Conservation (phyloP, 83 land plant genomes). For the Picea abies region DNA sequence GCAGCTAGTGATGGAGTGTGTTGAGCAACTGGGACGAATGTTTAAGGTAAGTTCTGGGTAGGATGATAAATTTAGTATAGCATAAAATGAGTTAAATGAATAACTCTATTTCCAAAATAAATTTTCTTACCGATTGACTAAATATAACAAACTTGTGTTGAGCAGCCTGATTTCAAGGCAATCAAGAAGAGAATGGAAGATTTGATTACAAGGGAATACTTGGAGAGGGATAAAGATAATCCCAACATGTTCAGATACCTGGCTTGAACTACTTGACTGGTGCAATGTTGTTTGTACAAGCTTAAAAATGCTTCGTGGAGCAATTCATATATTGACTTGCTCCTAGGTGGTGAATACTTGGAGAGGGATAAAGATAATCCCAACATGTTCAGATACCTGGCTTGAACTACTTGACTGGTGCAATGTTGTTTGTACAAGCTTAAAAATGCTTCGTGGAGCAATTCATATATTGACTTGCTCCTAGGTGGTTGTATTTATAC, state of each 20-base stretch:
- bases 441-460: background rate
- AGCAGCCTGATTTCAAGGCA: conserved; percentile 83
- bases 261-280: conserved; percentile 34
- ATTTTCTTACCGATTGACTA: background rate
- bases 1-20: no score
- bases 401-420: conserved; percentile 22
- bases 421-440: background rate
- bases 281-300: background rate
- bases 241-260: conserved; percentile 76
- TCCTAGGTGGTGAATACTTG: conserved; percentile 62
- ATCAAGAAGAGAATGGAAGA: conserved; percentile 87
- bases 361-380: conserved; percentile 84
- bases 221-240: conserved; percentile 81
- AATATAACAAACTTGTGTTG: background rate
- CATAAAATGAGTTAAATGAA: background rate
- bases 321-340: background rate
- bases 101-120: background rate
- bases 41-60: conserved; percentile 65
- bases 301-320: background rate
- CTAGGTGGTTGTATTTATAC: conserved; percentile 6
- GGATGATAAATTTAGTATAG: background rate
- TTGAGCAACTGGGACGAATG: conserved; percentile 76
- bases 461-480: background rate
- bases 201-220: conserved; percentile 70
- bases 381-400: conserved; percentile 75